These are phyloP conservation scores for Oenanthe sinensis DNA, from an alignment of 129 eudicot genomes.

Conservation along the genomic window DNA sequence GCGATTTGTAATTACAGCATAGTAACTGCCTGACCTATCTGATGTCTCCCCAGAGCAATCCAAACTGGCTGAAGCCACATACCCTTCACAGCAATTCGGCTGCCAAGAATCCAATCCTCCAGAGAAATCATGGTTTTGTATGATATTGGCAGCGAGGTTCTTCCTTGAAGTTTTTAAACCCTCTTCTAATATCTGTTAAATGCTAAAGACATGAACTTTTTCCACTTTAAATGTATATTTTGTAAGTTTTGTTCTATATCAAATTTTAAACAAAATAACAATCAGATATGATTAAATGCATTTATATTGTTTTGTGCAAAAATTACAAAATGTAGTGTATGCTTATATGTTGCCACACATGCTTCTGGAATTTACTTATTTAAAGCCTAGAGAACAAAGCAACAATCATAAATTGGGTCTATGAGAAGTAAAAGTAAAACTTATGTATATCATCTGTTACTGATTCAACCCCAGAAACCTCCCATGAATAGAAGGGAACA, in stretches of 20 bases:
- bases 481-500: background rate
- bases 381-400: background rate
- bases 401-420: background rate
- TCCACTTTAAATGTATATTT: background rate
- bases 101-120: slow-evolving; percentile 65
- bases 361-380: background rate
- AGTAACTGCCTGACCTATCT: slow-evolving; percentile 23
- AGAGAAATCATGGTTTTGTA: slow-evolving; percentile 69
- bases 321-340: background rate
- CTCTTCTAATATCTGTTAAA: slow-evolving; percentile 24
- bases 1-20: slow-evolving; percentile 61
- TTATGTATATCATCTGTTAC: background rate
- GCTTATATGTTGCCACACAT: background rate
- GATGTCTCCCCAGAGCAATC: slow-evolving; percentile 18
- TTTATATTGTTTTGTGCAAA: background rate
- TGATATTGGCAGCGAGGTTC: slow-evolving; percentile 32
- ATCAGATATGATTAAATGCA: background rate
- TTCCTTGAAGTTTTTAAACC: slow-evolving; percentile 17
- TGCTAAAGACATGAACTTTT: background rate
- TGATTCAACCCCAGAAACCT: background rate
- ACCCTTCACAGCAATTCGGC: slow-evolving; percentile 58
- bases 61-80: slow-evolving; percentile 36
- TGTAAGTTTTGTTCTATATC: background rate
- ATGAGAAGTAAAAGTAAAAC: background rate
- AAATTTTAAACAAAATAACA: background rate